These are phyloP conservation scores for Antitrichia curtipendula DNA, from an alignment of 225 moss, liverwort and hornwort genomes.

Conservation along the genomic window DNA sequence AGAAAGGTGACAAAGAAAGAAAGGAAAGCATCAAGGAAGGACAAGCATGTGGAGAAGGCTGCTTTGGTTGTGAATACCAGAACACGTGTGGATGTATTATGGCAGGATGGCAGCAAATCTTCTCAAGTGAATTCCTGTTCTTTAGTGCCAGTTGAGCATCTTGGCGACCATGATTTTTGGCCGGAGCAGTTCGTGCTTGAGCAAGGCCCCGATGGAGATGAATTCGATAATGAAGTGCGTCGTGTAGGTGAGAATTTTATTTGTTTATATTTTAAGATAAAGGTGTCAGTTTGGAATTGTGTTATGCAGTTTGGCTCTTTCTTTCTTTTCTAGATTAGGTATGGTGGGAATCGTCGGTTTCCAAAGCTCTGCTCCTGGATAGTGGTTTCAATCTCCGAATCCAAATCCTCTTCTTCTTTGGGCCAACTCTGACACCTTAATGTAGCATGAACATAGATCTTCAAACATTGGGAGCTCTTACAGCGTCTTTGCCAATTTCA, in stretches of 20 bases:
- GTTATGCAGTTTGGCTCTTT: neutral
- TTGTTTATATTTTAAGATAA: neutral
- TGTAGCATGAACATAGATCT: neutral
- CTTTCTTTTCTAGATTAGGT: neutral
- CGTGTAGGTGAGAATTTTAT: slow-evolving; percentile 46
- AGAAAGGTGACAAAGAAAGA: slow-evolving; percentile 57
- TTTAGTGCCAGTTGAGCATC: slow-evolving; percentile 81
- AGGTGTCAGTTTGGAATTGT: neutral
- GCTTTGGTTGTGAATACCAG: slow-evolving; percentile 68
- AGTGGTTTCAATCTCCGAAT: neutral
- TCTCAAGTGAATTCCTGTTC: slow-evolving; percentile 55
- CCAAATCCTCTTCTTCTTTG: neutral
- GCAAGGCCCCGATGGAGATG: slow-evolving; percentile 90
- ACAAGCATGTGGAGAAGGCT: slow-evolving; percentile 69
- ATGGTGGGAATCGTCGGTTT: neutral
- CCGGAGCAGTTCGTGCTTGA: slow-evolving; percentile 96
- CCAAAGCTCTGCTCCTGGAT: neutral
- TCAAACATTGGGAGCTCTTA: neutral
- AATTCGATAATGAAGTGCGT: slow-evolving; percentile 50
- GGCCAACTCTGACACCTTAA: neutral
- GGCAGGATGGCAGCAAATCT: slow-evolving; percentile 82
- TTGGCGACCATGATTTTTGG: slow-evolving; percentile 99
- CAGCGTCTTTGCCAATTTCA: neutral
- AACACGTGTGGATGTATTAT: slow-evolving; percentile 73
- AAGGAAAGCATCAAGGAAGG: slow-evolving; percentile 65